Conservation (phyloP, 2,329 filamentous ascomycete species). For the Xylariaceae sp. region DNA sequence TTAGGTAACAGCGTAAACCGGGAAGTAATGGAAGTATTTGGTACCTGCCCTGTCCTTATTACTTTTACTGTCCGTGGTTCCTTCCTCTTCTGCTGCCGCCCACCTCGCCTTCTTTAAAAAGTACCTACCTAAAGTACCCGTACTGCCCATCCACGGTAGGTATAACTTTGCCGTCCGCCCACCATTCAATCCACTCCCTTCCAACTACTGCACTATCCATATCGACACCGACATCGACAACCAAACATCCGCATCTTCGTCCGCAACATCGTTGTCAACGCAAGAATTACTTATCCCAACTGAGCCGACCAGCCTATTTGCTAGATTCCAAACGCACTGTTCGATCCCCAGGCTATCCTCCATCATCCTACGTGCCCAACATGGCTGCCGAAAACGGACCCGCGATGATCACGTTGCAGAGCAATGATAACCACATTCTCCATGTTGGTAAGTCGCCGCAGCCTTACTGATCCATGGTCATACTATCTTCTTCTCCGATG, state of each 20-base stretch:
- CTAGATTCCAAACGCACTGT: too few relatives aligned
- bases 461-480: neutral
- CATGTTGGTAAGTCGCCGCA: slow-evolving; percentile 40
- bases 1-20: too few relatives aligned
- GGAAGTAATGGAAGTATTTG: too few relatives aligned
- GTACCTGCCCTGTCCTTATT: neutral
- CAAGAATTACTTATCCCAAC: slow-evolving; percentile 4
- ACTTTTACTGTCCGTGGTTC: neutral
- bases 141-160: neutral
- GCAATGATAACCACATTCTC: slow-evolving; percentile 47
- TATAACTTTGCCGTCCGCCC: neutral
- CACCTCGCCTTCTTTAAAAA: neutral
- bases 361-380: neutral
- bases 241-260: neutral
- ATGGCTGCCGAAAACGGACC: slow-evolving; percentile 17
- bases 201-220: neutral
- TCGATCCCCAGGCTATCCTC: too few relatives aligned
- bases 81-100: neutral
- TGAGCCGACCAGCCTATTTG: neutral
- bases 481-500: neutral
- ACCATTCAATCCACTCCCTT: neutral
- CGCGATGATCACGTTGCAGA: slow-evolving; percentile 43
- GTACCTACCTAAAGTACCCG: neutral
- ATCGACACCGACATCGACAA: neutral
- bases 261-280: neutral